Evolutionary conservation across 2,329 filamentous ascomycete genomes (phyloP).

Genomic region (Stylonectria norvegica): DNA sequence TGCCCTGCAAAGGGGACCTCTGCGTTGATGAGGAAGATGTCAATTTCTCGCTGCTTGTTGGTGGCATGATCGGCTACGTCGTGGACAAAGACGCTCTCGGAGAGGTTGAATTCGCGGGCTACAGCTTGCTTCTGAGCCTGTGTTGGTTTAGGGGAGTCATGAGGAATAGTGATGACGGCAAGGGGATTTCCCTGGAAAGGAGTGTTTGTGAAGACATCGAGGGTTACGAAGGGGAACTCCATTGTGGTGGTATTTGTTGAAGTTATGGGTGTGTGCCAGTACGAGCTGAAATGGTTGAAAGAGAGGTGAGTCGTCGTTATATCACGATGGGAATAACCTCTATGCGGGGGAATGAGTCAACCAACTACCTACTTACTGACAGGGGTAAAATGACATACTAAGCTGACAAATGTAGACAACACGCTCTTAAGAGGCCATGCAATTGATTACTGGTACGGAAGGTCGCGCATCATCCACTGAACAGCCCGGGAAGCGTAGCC

Average conservation of each 20-base stretch:
- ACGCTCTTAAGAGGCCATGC: too few relatives aligned
- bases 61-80: conserved; percentile 34
- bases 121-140: conserved; percentile 55
- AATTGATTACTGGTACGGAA: too few relatives aligned
- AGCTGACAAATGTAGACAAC: too few relatives aligned
- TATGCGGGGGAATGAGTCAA: background rate
- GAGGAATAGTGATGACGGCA: conserved; percentile 54
- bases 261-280: background rate
- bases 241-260: conserved; percentile 16
- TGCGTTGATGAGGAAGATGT: conserved; percentile 54
- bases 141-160: conserved; percentile 37
- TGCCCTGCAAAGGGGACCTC: conserved; percentile 63
- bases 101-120: conserved; percentile 61
- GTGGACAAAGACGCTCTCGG: conserved; percentile 62
- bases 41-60: conserved; percentile 41
- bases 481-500: too few relatives aligned
- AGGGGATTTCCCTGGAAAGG: conserved; percentile 58
- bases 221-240: conserved; percentile 48
- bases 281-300: too few relatives aligned
- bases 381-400: too few relatives aligned
- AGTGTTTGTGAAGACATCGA: conserved; percentile 56
- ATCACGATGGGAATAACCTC: background rate
- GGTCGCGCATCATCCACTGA: too few relatives aligned
- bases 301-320: background rate
- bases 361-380: background rate